Percentiles rank a stretch among this genome's conserved stretches.
Conservation (phyloP, 2,329 filamentous ascomycete genomes). For the Diplodia seriata region DNA sequence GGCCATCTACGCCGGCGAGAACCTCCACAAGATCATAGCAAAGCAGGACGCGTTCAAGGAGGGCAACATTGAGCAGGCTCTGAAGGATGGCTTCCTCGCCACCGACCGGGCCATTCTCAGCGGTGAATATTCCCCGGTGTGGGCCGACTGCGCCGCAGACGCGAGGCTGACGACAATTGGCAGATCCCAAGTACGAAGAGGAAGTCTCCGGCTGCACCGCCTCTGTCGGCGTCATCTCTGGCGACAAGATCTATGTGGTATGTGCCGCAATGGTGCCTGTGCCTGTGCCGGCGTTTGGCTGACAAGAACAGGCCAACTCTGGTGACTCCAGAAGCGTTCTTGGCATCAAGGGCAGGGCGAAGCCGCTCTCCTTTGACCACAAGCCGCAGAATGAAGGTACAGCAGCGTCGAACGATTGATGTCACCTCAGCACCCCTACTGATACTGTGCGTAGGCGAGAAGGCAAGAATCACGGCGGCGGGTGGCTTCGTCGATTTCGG, state of each 20-base stretch:
- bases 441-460: constrained; percentile 72
- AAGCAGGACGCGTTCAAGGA: constrained; percentile 94
- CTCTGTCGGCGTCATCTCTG: constrained; percentile 85
- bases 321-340: constrained; percentile 95
- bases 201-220: constrained; percentile 98
- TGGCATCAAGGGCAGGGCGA: constrained; percentile 95
- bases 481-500: constrained; percentile 99
- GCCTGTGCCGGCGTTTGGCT: constrained; percentile 22
- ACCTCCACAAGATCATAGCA: constrained; percentile 91
- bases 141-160: constrained; percentile 31
- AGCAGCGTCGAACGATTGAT: constrained; percentile 35
- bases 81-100: constrained; percentile 96
- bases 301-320: constrained; percentile 77
- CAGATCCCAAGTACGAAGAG: constrained; percentile 96
- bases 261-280: constrained; percentile 52
- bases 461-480: constrained; percentile 91
- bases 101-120: constrained; percentile 95
- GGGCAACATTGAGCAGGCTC: constrained; percentile 89
- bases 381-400: constrained; percentile 97
- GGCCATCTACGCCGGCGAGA: constrained; percentile 87
- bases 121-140: constrained; percentile 63
- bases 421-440: constrained; percentile 21
- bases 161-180: constrained; percentile 40
- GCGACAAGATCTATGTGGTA: constrained; percentile 94
- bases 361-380: constrained; percentile 98